These are phyloP conservation scores for Acarospora socialis DNA, from an alignment of 2,329 filamentous ascomycete genomes.

Conservation along the genomic window DNA sequence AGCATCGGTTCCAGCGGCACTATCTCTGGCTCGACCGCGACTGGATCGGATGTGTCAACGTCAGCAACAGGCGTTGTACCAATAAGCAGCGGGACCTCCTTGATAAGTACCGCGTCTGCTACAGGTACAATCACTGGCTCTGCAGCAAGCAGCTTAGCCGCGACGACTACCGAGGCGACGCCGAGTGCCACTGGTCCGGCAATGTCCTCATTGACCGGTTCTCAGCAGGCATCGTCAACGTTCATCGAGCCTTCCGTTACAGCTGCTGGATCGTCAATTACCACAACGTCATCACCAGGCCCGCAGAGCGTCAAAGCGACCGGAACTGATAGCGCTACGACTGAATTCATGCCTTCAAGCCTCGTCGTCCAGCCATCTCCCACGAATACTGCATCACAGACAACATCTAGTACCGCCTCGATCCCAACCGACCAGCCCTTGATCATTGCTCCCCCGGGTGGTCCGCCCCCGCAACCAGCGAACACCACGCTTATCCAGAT, in stretches of 20 bases:
- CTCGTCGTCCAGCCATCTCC: neutral
- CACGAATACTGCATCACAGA: slow-evolving; percentile 4
- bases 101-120: no score
- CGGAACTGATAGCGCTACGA: slow-evolving; percentile 15
- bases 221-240: neutral
- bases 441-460: slow-evolving; percentile 57
- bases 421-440: slow-evolving; percentile 23
- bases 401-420: slow-evolving; percentile 10
- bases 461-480: slow-evolving; percentile 40
- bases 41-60: neutral
- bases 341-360: slow-evolving; percentile 10
- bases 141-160: neutral
- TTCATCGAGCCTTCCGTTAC: neutral
- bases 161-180: neutral
- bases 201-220: neutral
- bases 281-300: neutral
- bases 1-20: neutral
- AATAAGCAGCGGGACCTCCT: no score
- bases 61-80: no score
- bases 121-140: neutral
- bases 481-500: slow-evolving; percentile 66
- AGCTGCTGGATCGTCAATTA: neutral
- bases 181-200: neutral
- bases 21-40: neutral
- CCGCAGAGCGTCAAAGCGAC: slow-evolving; percentile 11